phyloP scores from a whole-genome alignment of 331 rosid species.

The Dryas integrifolia region DNA sequence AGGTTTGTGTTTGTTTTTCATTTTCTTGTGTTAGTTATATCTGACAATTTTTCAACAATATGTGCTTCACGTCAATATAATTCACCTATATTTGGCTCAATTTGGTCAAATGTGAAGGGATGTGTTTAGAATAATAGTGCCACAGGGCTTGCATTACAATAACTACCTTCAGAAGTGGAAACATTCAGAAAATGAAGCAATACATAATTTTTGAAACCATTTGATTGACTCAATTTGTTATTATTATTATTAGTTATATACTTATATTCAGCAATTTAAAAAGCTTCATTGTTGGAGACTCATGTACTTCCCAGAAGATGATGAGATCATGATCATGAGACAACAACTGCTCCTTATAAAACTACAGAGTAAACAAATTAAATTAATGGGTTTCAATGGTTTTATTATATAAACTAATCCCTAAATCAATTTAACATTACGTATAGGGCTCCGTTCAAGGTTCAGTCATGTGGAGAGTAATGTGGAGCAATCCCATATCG shows the following conservation, averaged over 20 bases:
- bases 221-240: neutral
- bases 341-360: conserved; percentile 23
- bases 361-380: conserved; percentile 18
- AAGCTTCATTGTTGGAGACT: neutral
- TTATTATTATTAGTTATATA: too few species aligned
- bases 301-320: conserved; percentile 25
- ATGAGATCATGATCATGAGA: neutral
- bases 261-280: neutral
- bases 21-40: neutral
- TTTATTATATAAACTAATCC: conserved; percentile 12
- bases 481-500: too few species aligned
- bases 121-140: too few species aligned
- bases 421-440: neutral
- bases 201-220: too few species aligned
- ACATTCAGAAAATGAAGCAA: too few species aligned
- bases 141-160: too few species aligned
- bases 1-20: neutral
- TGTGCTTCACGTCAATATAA: too few species aligned
- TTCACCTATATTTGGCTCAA: too few species aligned
- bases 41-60: neutral
- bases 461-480: too few species aligned
- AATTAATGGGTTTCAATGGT: conserved; percentile 19
- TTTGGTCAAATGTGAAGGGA: too few species aligned
- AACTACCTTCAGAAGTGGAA: too few species aligned
- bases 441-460: neutral